phyloP scores from a whole-genome alignment of 305 asterid genomes.

The Ajuga reptans region DNA sequence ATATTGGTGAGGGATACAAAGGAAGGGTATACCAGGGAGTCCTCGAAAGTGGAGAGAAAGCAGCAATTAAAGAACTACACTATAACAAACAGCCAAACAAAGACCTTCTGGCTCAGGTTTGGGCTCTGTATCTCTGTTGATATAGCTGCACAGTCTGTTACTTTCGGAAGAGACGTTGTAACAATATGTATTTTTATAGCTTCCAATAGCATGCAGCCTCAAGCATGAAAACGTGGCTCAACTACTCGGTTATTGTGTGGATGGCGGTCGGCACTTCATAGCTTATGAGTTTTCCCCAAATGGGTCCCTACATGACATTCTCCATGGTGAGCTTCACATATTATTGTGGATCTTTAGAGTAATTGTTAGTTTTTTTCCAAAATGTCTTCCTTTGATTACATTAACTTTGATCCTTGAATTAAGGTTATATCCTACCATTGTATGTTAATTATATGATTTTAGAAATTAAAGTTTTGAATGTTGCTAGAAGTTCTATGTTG shows the following conservation, averaged over 20 bases:
- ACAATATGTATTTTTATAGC: not conserved
- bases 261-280: not conserved
- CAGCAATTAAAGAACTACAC: constrained; percentile 36
- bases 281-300: not conserved
- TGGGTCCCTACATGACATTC: not conserved
- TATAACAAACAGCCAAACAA: constrained; percentile 32
- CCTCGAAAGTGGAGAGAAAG: constrained; percentile 32
- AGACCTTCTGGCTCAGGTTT: constrained; percentile 40
- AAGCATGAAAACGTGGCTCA: constrained; percentile 1
- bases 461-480: too few relatives aligned
- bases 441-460: too few relatives aligned
- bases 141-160: too few relatives aligned
- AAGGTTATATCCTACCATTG: too few relatives aligned
- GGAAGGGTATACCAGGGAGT: constrained; percentile 36
- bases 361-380: too few relatives aligned
- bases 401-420: too few relatives aligned
- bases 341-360: too few relatives aligned
- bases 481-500: too few relatives aligned
- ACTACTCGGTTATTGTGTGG: not conserved
- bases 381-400: too few relatives aligned
- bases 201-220: not conserved
- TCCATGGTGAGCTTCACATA: not conserved
- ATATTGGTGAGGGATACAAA: constrained; percentile 34
- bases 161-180: too few relatives aligned
- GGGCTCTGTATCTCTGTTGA: too few relatives aligned